Evolutionary conservation across 257 asterid species (phyloP), one percentile per base, ranked within the genome.

Genomic region (Solanum paucissectum): DNA sequence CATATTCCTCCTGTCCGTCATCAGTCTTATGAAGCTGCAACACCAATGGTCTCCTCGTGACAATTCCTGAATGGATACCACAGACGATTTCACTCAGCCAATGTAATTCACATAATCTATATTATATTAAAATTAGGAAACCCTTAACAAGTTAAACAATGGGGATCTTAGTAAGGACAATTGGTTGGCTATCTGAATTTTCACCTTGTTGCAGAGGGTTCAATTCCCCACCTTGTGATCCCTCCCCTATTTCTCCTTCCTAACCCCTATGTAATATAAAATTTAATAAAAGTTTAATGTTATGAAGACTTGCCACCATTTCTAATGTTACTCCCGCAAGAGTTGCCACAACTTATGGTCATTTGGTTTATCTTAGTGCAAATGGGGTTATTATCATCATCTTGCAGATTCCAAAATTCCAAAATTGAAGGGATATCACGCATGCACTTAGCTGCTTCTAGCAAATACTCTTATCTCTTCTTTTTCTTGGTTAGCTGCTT

Each of bases 11-110:
- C 91, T 93, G 87, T 55, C 96, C 98, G n/a, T 91, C 93, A 38
- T 95, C 98, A 23, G 88, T 94, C 88, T 93, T 93, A 83, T 95
- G 98, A 90, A 97, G 74, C 86, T 97, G 99, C 95, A 97, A 89
- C 90, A 97, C 99, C 92, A 97, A 87, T 0, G 99, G 99, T 84
- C 99, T 91, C 92, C 99, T 94, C 4, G 99, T 97, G n/a, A 97
- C 99, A 89, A 95, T 97, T 82, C 99, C 99, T 97, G 87, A 60
- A 64, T 81, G 23, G 58, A 55, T 62, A 73, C 32, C 16, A 71
- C 81, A 20, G 13, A 68, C 20, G 1, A 46, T 85, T 71, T 69
- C 83, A 44, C 40, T 69, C 83, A 42, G 6, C 62, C 2, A 42
- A 77, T 42, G 37, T 25, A 77, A 13, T n/a, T 25, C 62, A 44